A percentile compares a stretch with the other conserved stretches of the same genome.
Conservation (phyloP, 2,329 filamentous ascomycete genomes). For the Cytospora paraplurivora region DNA sequence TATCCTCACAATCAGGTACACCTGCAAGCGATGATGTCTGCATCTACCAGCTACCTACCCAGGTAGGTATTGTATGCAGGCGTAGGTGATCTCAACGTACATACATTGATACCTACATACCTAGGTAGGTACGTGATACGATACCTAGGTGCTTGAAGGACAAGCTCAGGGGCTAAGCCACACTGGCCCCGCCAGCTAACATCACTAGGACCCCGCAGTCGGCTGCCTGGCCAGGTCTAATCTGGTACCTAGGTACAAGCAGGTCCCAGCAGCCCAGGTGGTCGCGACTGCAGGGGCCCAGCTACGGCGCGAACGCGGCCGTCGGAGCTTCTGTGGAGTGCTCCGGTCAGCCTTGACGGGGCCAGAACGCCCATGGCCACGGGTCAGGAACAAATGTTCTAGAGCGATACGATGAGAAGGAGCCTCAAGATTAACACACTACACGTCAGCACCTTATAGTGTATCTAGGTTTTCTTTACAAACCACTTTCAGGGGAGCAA, state of each 20-base stretch:
- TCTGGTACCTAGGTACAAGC: no score
- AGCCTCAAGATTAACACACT: neutral
- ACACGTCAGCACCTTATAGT: neutral
- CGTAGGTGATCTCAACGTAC: no score
- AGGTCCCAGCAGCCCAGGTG: neutral
- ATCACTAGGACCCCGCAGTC: neutral
- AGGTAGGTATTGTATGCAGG: no score
- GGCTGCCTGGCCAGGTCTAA: no score
- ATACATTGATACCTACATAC: neutral
- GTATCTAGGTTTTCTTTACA: neutral
- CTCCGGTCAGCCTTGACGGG: neutral
- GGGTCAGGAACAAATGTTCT: neutral
- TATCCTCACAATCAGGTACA: no score
- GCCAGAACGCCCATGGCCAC: conserved; percentile 2
- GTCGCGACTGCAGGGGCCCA: neutral
- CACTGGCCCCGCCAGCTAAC: neutral
- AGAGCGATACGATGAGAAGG: conserved; percentile 2
- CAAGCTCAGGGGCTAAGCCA: neutral
- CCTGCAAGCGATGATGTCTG: no score
- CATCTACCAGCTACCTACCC: no score
- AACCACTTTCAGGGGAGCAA: neutral
- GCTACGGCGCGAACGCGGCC: neutral
- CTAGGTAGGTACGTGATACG: neutral
- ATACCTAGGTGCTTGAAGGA: no score
- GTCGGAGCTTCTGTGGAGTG: neutral